A percentile compares a stretch with the other conserved stretches of the same genome.
Conservation (phyloP, 1,139 yeast species). For the Diutina siamensis region DNA sequence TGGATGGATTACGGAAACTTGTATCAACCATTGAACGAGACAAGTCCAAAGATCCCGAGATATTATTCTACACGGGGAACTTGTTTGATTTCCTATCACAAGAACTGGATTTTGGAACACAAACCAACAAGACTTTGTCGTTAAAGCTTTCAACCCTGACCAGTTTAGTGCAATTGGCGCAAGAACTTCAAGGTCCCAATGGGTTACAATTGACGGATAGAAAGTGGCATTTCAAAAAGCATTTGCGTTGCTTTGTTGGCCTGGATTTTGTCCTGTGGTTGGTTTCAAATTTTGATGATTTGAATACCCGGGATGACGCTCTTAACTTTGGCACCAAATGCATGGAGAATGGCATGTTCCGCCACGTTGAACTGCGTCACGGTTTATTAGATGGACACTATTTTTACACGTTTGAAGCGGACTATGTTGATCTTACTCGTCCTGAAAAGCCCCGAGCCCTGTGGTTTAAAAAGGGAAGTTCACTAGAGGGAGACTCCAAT, state of each 20-base stretch:
- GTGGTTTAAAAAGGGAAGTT: background rate
- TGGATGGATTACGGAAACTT: constrained; percentile 75
- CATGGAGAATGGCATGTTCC: constrained; percentile 61
- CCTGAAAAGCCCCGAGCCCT: background rate
- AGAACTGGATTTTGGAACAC: constrained; percentile 24
- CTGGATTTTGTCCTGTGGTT: constrained; percentile 82
- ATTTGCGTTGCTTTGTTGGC: constrained; percentile 73
- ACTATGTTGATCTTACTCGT: constrained; percentile 31
- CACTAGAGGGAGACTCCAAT: background rate
- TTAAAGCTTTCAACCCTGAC: constrained; percentile 26
- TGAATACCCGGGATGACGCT: constrained; percentile 75
- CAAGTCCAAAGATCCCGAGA: constrained; percentile 52
- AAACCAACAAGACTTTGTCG: constrained; percentile 19
- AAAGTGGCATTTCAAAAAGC: constrained; percentile 83
- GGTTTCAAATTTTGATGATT: constrained; percentile 64
- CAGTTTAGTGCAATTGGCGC: constrained; percentile 38
- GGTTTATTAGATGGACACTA: constrained; percentile 87
- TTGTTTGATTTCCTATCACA: constrained; percentile 57
- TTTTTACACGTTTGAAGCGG: constrained; percentile 63
- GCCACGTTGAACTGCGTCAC: constrained; percentile 76
- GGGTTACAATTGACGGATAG: constrained; percentile 60
- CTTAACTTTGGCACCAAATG: constrained; percentile 63
- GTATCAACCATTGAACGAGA: constrained; percentile 58
- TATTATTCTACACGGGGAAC: constrained; percentile 80
- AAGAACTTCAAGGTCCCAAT: constrained; percentile 59